Evolutionary conservation across 1,139 yeast species (phyloP), one percentile per base, ranked within the genome.

Genomic region (Barnettozyma hawaiiensis): DNA sequence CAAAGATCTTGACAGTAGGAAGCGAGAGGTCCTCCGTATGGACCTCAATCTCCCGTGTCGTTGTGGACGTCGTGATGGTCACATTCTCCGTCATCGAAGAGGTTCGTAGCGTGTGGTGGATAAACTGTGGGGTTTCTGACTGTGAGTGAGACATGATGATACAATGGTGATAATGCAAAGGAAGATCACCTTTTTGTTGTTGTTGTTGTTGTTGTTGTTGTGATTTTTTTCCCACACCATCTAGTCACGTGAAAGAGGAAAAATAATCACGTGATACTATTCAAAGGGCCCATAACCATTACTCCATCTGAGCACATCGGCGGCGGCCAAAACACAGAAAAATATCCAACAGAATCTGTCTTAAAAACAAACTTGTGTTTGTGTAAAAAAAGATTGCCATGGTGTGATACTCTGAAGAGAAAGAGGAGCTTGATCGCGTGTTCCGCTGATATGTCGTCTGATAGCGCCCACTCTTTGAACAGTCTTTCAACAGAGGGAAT

Each of bases 1-100:
- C 87, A 28, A 81, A 63, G 19, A 81, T 77, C 51, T 80, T 80
- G 40, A 81, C 67, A 31, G 65, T 60, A 19, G 70, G 70, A 20
- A 65, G 45, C 1, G 49, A 28, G 11, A 24, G 12, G 39, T 52
- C 34, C 47, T 53, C 46, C 39, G 53, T 35, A 39, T 55, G 52
- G 39, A 58, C 47, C 27, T 55, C 54, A 43, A 54, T 52, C 35
- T 53, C 54, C 35, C 52, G 44, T 28, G 58, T 45, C 23, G 42
- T 33, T 15, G 45, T 19, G 15, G 52, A 47, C 14, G 58, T 52
- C 26, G 58, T 47, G 45, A 54, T 48, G 40, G 58, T 45, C 32
- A 47, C 37, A 14, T 39, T 46, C 5, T 32, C 40, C 19, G 35
- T 32, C 42, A 41, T 31, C n/a, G 15, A 7, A 12, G 29, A 27